phyloP scores from a whole-genome alignment of 345 rosid species.

The Hevea brasiliensis region DNA sequence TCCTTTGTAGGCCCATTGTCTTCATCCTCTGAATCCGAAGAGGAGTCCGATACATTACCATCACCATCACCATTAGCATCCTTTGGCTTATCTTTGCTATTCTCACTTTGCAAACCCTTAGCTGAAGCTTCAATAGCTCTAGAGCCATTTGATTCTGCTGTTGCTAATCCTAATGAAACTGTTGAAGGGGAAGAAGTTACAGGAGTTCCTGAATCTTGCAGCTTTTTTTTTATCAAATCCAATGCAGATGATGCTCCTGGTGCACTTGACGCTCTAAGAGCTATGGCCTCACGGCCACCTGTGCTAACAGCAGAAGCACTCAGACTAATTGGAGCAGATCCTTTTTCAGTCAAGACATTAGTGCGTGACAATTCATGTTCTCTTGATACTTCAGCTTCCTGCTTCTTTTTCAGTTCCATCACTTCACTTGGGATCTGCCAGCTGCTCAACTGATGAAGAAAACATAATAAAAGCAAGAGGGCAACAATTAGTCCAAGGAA shows the following conservation, averaged over 20 bases:
- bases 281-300: conserved; percentile 81
- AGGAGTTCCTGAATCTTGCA: conserved; percentile 82
- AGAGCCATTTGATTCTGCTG: conserved; percentile 66
- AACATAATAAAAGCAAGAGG: conserved; percentile 2
- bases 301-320: conserved; percentile 75
- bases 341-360: conserved; percentile 52
- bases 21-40: conserved; percentile 92
- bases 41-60: conserved; percentile 75
- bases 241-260: conserved; percentile 76
- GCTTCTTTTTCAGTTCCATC: conserved; percentile 65
- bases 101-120: conserved; percentile 63
- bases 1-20: conserved; percentile 87
- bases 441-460: conserved; percentile 68
- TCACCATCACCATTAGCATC: conserved; percentile 64
- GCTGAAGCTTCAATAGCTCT: conserved; percentile 53
- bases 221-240: conserved; percentile 87
- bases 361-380: conserved; percentile 43
- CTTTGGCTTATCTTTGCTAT: conserved; percentile 60
- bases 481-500: background rate
- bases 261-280: conserved; percentile 52
- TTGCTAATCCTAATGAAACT: conserved; percentile 40
- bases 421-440: conserved; percentile 95
- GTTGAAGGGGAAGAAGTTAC: conserved; percentile 45
- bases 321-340: conserved; percentile 52
- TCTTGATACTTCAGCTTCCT: conserved; percentile 45